phyloP scores from a whole-genome alignment of 2,329 filamentous ascomycete species.

The Fonsecaea pedrosoi region DNA sequence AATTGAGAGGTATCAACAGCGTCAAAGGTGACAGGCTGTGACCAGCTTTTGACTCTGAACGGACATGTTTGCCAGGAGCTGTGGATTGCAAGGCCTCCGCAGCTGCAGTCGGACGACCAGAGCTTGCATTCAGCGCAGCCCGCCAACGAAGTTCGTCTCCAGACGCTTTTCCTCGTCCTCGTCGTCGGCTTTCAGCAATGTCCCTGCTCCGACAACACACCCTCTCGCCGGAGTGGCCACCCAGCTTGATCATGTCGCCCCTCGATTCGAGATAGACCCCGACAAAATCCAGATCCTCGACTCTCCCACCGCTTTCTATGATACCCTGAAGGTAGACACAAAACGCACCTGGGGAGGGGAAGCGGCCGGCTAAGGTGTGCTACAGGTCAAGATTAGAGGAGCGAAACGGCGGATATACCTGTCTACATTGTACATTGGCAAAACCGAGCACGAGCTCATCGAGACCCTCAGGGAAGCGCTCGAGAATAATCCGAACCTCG shows the following conservation, averaged over 20 bases:
- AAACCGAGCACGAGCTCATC: conserved; percentile 88
- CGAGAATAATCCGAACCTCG: conserved; percentile 73
- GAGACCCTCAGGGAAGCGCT: conserved; percentile 77
- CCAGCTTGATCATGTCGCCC: conserved; percentile 86
- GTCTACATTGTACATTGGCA: conserved; percentile 96
- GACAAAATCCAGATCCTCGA: conserved; percentile 80
- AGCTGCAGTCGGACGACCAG: conserved; percentile 29
- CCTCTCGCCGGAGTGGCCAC: conserved; percentile 67
- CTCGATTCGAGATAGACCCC: conserved; percentile 84
- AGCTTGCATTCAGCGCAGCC: conserved; percentile 11
- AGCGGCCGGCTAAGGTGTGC: conserved; percentile 31
- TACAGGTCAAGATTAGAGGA: conserved; percentile 76
- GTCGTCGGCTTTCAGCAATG: conserved; percentile 27
- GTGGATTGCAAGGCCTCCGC: conserved; percentile 34
- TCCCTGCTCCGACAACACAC: conserved; percentile 49
- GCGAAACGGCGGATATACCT: conserved; percentile 84
- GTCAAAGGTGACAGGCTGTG: not conserved
- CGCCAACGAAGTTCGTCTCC: conserved; percentile 19
- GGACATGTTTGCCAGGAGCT: conserved; percentile 38
- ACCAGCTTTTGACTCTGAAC: not conserved
- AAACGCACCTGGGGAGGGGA: conserved; percentile 7
- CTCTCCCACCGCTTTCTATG: conserved; percentile 88
- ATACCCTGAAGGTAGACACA: conserved; percentile 76
- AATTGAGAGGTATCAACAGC: conserved; percentile 16
- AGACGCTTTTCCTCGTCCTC: conserved; percentile 34